phyloP scores from a whole-genome alignment of 1,284 basidiomycete genomes.

The Melampsora larici-populina region DNA sequence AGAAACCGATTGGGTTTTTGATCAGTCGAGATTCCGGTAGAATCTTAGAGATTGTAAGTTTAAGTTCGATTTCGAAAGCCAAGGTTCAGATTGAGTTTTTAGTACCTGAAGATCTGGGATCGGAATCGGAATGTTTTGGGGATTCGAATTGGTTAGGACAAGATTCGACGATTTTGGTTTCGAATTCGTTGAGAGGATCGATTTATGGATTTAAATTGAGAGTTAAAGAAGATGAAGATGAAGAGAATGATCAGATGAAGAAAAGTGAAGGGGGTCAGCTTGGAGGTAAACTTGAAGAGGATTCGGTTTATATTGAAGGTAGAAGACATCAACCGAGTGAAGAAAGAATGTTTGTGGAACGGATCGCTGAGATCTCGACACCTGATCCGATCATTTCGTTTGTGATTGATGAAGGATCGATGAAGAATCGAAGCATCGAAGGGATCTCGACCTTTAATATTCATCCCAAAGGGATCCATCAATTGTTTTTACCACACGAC shows the following conservation, averaged over 20 bases:
- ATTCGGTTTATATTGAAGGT: conserved; percentile 24
- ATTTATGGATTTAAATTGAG: conserved; percentile 33
- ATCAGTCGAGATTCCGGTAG: conserved; percentile 13
- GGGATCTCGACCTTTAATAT: conserved; percentile 24
- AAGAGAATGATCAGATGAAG: background rate
- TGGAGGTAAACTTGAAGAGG: background rate
- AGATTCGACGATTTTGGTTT: conserved; percentile 24
- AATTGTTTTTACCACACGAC: conserved; percentile 24
- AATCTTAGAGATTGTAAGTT: conserved; percentile 15
- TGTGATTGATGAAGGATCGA: conserved; percentile 26
- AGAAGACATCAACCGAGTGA: background rate
- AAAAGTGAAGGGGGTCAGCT: background rate
- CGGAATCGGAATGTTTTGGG: conserved; percentile 18
- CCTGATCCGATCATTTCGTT: conserved; percentile 39
- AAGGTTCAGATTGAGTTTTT: conserved; percentile 3
- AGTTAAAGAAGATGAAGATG: background rate
- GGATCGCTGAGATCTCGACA: conserved; percentile 20
- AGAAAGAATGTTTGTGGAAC: conserved; percentile 24
- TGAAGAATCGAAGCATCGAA: background rate
- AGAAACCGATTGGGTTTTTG: conserved; percentile 14
- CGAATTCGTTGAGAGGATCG: conserved; percentile 37
- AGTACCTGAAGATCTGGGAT: background rate
- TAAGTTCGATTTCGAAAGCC: conserved; percentile 14
- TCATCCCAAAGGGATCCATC: conserved; percentile 34
- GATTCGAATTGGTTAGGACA: conserved; percentile 18